Percentiles rank a stretch among this genome's conserved stretches.
Conservation (phyloP, 768 basidiomycete species). For the Tylopilus subfusipes region DNA sequence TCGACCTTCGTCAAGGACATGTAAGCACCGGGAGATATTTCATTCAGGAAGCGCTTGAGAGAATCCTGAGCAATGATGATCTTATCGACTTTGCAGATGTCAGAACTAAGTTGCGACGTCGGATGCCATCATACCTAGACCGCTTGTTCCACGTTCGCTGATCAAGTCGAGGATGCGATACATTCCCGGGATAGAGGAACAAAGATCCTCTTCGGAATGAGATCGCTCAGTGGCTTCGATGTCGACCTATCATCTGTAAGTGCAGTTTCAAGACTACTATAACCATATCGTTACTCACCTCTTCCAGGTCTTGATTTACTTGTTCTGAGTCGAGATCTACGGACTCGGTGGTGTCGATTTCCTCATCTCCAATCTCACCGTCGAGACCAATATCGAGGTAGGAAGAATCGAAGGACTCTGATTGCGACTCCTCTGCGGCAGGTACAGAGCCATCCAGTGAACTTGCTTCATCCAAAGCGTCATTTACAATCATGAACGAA, state of each 20-base stretch:
- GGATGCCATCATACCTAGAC: slow-evolving; percentile 40
- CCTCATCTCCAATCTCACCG: slow-evolving; percentile 13
- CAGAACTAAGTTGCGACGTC: background rate
- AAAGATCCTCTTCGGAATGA: slow-evolving; percentile 19
- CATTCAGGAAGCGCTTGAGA: slow-evolving; percentile 46
- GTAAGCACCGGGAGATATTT: slow-evolving; percentile 49
- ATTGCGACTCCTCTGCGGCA: slow-evolving; percentile 9
- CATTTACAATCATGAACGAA: slow-evolving; percentile 5
- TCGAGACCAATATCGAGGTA: slow-evolving; percentile 17
- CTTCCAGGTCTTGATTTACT: slow-evolving; percentile 9
- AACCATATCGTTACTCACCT: slow-evolving; percentile 1
- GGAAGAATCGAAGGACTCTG: slow-evolving; percentile 19
- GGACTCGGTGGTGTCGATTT: slow-evolving; percentile 13
- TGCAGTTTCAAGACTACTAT: background rate
- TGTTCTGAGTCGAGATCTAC: slow-evolving; percentile 12
- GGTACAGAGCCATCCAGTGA: background rate
- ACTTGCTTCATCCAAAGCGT: background rate
- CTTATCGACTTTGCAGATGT: slow-evolving; percentile 48
- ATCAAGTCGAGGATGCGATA: slow-evolving; percentile 54
- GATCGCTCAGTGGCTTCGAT: slow-evolving; percentile 7
- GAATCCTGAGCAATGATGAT: slow-evolving; percentile 57
- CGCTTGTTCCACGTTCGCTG: slow-evolving; percentile 46
- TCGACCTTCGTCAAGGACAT: slow-evolving; percentile 53
- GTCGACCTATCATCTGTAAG: slow-evolving; percentile 15
- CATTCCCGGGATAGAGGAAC: slow-evolving; percentile 39